A percentile compares a stretch with the other conserved stretches of the same genome.
phyloP scores from a whole-genome alignment of 371 early-diverging fungal species.

The Mortierella sp. region DNA sequence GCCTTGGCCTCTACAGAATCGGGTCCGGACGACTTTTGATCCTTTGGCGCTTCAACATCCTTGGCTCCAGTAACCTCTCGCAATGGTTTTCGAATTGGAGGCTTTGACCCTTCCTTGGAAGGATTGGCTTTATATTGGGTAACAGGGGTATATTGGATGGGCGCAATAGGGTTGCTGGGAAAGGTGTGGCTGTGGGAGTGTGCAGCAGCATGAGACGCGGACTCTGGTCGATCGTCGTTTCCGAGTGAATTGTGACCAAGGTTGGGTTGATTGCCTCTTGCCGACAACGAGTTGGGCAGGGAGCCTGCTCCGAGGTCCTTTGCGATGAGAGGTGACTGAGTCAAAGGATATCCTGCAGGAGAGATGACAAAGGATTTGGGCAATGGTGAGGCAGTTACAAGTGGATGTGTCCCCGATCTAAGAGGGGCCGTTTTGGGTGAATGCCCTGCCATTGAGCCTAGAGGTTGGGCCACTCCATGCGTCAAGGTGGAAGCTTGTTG shows the following conservation, averaged over 20 bases:
- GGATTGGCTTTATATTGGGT: conserved; percentile 49
- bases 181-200: conserved; percentile 2
- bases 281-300: background rate
- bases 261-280: conserved; percentile 19
- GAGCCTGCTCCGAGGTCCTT: conserved; percentile 16
- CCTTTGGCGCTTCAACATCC: conserved; percentile 6
- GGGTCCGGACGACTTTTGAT: background rate
- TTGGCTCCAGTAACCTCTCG: no score
- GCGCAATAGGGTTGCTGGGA: conserved; percentile 31
- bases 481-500: background rate
- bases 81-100: conserved; percentile 19
- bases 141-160: conserved; percentile 51
- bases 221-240: conserved; percentile 21
- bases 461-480: background rate
- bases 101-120: conserved; percentile 16
- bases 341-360: conserved; percentile 11
- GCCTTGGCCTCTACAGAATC: background rate
- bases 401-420: conserved; percentile 11
- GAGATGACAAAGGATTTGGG: conserved; percentile 11
- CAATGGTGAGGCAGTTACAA: conserved; percentile 9
- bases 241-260: background rate
- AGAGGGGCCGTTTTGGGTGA: conserved; percentile 17
- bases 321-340: conserved; percentile 20
- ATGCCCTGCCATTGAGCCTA: conserved; percentile 5
- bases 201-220: conserved; percentile 24